These are phyloP conservation scores for Pseudogymnoascus sp. DNA, from an alignment of 2,329 filamentous ascomycete species.

Conservation along the genomic window DNA sequence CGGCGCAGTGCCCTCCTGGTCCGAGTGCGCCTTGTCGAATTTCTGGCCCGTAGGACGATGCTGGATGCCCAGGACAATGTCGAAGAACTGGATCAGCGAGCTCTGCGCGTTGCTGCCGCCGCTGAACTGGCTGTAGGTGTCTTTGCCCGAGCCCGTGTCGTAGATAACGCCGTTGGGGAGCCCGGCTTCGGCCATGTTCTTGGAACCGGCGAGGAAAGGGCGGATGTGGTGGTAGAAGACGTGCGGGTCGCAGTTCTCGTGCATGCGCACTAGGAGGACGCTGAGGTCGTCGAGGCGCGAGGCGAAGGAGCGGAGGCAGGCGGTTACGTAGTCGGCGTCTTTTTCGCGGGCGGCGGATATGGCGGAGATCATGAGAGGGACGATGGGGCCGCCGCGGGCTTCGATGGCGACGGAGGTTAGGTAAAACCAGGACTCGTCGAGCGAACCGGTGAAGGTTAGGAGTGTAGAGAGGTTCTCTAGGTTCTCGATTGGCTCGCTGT, in stretches of 20 bases:
- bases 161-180: conserved; percentile 82
- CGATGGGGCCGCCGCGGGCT: conserved; percentile 76
- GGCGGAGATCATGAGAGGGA: conserved; percentile 81
- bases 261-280: conserved; percentile 73
- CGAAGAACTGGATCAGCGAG: conserved; percentile 95
- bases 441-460: conserved; percentile 82
- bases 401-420: conserved; percentile 93
- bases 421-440: conserved; percentile 99
- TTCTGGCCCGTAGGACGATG: conserved; percentile 82
- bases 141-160: conserved; percentile 62
- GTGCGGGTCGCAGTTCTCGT: conserved; percentile 88
- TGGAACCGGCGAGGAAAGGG: conserved; percentile 91
- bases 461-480: conserved; percentile 84
- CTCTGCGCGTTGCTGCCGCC: conserved; percentile 96
- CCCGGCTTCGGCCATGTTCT: conserved; percentile 94
- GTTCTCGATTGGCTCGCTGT: conserved; percentile 70
- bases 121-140: conserved; percentile 71
- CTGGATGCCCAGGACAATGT: conserved; percentile 80
- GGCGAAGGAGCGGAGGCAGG: conserved; percentile 72
- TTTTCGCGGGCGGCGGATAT: conserved; percentile 68
- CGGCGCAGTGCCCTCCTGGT: conserved; percentile 36
- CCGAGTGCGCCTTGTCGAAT: conserved; percentile 39
- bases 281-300: conserved; percentile 82
- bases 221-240: conserved; percentile 94
- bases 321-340: conserved; percentile 63